Percentiles rank a stretch among this genome's conserved stretches.
Conservation (phyloP, 805 yeast genomes). For the Komagataella populi region DNA sequence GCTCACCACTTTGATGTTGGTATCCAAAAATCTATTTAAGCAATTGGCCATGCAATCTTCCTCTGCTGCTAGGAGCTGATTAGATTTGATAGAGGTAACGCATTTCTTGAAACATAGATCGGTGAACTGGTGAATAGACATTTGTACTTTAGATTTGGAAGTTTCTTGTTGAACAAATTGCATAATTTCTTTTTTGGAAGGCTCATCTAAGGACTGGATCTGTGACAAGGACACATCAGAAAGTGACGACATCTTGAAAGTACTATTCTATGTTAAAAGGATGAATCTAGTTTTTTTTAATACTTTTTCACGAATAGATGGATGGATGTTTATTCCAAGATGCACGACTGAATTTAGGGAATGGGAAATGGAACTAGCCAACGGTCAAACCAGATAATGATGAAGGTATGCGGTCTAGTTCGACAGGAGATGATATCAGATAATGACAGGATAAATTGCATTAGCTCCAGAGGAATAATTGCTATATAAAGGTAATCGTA, state of each 20-base stretch:
- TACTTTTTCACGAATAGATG: neutral
- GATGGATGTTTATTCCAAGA: neutral
- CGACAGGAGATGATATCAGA: neutral
- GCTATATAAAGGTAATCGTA: neutral
- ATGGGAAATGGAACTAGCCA: too few relatives aligned
- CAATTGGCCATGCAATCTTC: constrained; percentile 69
- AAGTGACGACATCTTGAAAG: neutral
- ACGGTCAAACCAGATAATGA: too few relatives aligned
- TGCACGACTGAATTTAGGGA: neutral
- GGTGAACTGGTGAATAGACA: constrained; percentile 78
- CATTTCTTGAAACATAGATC: constrained; percentile 88
- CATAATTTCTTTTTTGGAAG: constrained; percentile 60
- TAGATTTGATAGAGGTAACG: constrained; percentile 32
- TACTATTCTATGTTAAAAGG: too few relatives aligned
- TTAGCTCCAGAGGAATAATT: neutral
- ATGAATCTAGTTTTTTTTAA: too few relatives aligned
- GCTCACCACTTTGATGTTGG: constrained; percentile 74
- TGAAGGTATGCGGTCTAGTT: too few relatives aligned
- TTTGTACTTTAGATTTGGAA: constrained; percentile 77
- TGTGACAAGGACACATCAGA: neutral
- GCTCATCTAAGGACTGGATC: constrained; percentile 39
- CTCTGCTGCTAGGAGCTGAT: constrained; percentile 42
- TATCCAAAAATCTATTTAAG: constrained; percentile 74
- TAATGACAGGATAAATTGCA: too few relatives aligned
- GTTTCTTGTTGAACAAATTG: constrained; percentile 72